phyloP scores from a whole-genome alignment of 768 basidiomycete species.

The Leccinellum albellum region DNA sequence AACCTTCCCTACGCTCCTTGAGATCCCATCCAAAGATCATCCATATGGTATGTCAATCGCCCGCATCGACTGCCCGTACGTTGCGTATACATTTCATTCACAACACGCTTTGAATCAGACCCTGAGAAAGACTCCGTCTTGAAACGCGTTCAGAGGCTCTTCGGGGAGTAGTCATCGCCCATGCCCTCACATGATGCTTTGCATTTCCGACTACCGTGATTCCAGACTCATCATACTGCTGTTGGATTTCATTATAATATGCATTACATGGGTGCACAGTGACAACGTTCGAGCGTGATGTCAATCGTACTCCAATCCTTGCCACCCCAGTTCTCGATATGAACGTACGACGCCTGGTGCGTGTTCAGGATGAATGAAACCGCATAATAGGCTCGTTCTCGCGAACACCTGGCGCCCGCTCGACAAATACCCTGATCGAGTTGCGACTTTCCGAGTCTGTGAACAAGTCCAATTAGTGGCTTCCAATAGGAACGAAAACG shows the following conservation, averaged over 20 bases:
- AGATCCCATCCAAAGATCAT: constrained; percentile 98
- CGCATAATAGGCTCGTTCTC: constrained; percentile 71
- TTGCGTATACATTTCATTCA: constrained; percentile 12
- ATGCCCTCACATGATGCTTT: constrained; percentile 5
- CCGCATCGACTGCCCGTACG: neutral
- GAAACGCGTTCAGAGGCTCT: constrained; percentile 94
- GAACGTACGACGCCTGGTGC: constrained; percentile 6
- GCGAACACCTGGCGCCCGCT: constrained; percentile 59
- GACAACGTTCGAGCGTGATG: constrained; percentile 13
- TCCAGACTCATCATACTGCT: constrained; percentile 9
- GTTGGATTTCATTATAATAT: constrained; percentile 23
- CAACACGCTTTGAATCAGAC: constrained; percentile 40
- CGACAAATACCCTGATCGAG: constrained; percentile 66
- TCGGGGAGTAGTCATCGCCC: constrained; percentile 67
- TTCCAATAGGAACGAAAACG: constrained; percentile 17
- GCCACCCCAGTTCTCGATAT: constrained; percentile 9
- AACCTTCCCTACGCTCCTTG: constrained; percentile 93
- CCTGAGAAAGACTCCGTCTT: constrained; percentile 94
- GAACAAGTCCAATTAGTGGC: constrained; percentile 7
- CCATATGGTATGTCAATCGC: constrained; percentile 75
- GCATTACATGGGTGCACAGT: constrained; percentile 21
- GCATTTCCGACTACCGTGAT: constrained; percentile 5
- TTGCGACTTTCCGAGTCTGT: constrained; percentile 61
- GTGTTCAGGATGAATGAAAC: constrained; percentile 46
- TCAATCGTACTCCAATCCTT: constrained; percentile 8